phyloP scores from a whole-genome alignment of 352 stramenopile genomes.

The Globisporangium takayamanum region DNA sequence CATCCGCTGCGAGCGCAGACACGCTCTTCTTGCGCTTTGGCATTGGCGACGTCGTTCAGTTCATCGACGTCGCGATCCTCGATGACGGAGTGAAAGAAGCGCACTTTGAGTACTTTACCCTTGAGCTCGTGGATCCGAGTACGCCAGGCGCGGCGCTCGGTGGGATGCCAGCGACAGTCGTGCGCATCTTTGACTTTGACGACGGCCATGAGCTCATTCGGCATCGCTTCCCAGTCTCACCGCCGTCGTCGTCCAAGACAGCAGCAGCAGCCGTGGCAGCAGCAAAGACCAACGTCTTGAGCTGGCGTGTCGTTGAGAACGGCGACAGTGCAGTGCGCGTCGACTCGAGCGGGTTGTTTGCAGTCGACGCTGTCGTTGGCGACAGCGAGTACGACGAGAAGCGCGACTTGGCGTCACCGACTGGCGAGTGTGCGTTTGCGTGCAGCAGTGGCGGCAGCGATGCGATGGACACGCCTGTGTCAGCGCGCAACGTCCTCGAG shows the following conservation, averaged over 20 bases:
- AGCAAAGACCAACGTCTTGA: constrained; percentile 18
- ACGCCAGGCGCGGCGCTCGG: constrained; percentile 26
- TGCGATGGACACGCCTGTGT: constrained; percentile 11
- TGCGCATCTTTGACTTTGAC: constrained; percentile 65
- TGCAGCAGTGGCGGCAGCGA: constrained; percentile 38
- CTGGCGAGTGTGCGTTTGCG: constrained; percentile 36
- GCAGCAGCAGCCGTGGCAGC: background rate
- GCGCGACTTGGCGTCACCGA: constrained; percentile 53
- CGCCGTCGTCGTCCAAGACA: background rate
- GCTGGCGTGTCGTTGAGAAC: constrained; percentile 54
- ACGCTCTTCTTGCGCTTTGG: constrained; percentile 49
- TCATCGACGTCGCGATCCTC: constrained; percentile 42
- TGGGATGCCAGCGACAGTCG: constrained; percentile 17
- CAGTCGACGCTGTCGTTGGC: constrained; percentile 49
- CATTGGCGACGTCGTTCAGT: constrained; percentile 34
- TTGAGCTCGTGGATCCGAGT: constrained; percentile 26
- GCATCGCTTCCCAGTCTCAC: constrained; percentile 22
- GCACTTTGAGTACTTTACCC: constrained; percentile 48
- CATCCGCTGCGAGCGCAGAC: constrained; percentile 13
- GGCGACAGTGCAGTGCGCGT: constrained; percentile 30
- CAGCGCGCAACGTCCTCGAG: constrained; percentile 26
- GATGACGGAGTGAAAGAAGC: constrained; percentile 34
- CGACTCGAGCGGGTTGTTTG: constrained; percentile 49
- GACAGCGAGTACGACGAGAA: constrained; percentile 59
- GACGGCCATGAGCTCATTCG: constrained; percentile 23